Base-by-base conservation (phyloP, 1,284 basidiomycete species). In the Ceratobasidium papillatum region DNA sequence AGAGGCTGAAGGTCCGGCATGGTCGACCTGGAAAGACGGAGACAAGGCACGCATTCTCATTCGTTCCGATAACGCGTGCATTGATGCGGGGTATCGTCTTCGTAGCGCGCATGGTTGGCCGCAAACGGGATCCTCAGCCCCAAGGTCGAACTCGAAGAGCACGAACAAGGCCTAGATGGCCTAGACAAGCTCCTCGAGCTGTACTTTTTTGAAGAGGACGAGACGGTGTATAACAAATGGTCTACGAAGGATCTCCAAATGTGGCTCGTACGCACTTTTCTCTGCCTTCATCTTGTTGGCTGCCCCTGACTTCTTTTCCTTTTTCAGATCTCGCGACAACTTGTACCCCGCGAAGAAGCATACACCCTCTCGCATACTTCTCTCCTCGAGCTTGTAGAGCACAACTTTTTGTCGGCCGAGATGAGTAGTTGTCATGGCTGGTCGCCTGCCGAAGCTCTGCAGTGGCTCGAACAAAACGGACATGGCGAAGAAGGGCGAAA, bases 391-490 rank as follows among this genome's bases (percentile, higher is more conserved):
- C 49, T 47, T 14, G 47, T 66, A 1, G 64, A 49, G 19, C 14
- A 30, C 17, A 51, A 66, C 49, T 66, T 51, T 22, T 32, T 66
- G 22, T 2, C 32, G 30, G 19, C 64, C 8, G 64, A 66, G 34
- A 52, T 66, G 47, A 36, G 64, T 34, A 66, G 64, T 38, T 66
- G 64, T 36, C 64, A 66, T 38, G 47, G 64, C 30, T 66, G 64
- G 64, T 54, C 64, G 49, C 49, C 64, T 1, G 30, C 30, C 51
- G 64, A 54, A 41, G 64, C 64, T 14, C 47, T 9, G 2, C 2
- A 51, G 19, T 66, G 64, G 47, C 49, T 52, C 4, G 14, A 34
- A 3, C 47, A 66, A 66, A 66, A 66, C 30, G 64, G 64, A 25
- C 64, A 66, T 52, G 64, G 45, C 1, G 64, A 66, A 34, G 64